Evolutionary conservation across 2,329 filamentous ascomycete species (phyloP).

Genomic region (Cylindrodendrum hubeiense): DNA sequence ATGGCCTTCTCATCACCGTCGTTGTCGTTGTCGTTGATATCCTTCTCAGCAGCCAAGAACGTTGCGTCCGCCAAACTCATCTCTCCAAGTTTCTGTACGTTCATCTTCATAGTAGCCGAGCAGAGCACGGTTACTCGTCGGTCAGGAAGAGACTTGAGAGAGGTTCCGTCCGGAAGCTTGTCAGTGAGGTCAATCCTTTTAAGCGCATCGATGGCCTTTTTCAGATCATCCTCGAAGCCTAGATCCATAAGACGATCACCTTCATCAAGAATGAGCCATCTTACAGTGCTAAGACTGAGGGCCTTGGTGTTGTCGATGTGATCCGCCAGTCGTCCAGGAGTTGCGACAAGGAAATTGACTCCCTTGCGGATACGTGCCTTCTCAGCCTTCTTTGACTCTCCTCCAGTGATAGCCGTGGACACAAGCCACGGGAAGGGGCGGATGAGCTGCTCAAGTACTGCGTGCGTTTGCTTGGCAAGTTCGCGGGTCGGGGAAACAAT

Average conservation of each 20-base stretch:
- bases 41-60: conserved; percentile 80
- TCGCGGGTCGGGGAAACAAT: conserved; percentile 95
- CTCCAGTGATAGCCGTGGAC: conserved; percentile 82
- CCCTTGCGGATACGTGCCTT: conserved; percentile 95
- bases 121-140: conserved; percentile 90
- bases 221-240: conserved; percentile 94
- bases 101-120: conserved; percentile 98
- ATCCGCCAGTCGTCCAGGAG: conserved; percentile 90
- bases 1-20: conserved; percentile 69
- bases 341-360: conserved; percentile 95
- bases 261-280: conserved; percentile 96
- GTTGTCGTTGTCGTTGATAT: conserved; percentile 52
- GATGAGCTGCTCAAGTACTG: conserved; percentile 86
- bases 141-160: conserved; percentile 75
- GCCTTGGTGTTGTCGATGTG: conserved; percentile 94
- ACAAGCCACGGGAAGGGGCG: conserved; percentile 96
- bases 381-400: conserved; percentile 81
- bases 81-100: conserved; percentile 91
- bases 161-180: conserved; percentile 68
- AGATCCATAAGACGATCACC: conserved; percentile 99
- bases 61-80: conserved; percentile 95
- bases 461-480: conserved; percentile 91
- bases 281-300: conserved; percentile 86
- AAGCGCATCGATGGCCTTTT: conserved; percentile 85
- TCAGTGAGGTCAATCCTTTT: conserved; percentile 72